Base-by-base conservation (phyloP, 176 grass and related monocot species). In the Triticum aestivum region DNA sequence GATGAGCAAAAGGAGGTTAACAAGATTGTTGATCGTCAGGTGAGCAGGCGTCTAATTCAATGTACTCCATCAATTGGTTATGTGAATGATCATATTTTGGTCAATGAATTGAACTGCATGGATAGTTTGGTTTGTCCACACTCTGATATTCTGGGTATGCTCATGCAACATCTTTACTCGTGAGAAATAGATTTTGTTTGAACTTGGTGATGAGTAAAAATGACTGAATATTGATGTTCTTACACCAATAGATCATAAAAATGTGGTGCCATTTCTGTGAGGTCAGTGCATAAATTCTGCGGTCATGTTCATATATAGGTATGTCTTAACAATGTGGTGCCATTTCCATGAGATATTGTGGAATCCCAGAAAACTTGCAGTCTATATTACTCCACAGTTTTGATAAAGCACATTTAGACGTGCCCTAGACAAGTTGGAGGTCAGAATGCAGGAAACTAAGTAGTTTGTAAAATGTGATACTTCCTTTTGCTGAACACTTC, bases 1-100 rank as follows among this genome's bases (percentile, higher is more conserved):
- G 41, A 41, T 45, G 65, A 62, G 3, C n/a, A 65, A 65, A 41
- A 33, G 6, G 77, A 69, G 51, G 71, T 26, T 24, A 77, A 49
- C 21, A 92, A 87, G 87, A 83, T 82, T 20, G 64, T 94, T 65
- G 94, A 99, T 88, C 86, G 97, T 47, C 90, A 93, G 94, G 97
- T 99, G 41, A 71, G 75, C 65, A 71, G n/a, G 34, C 26, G 32
- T 77, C 52, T 13, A 5, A 9, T 45, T 73, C 73, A 10, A 5
- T 52, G 5, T 8, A 73, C 65, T 52, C 24, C 0, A 27, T 39
- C 20, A 18, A 52, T 86, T 54, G 11, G 11, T 71, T 33, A 41
- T 77, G 77, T 82, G 13, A 21, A 4, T 77, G 18, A 15, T 61
- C 66, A 74, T 20, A 14, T 39, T 79, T 21, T 59, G 0, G 9